These are phyloP conservation scores for Mycogone perniciosa DNA, from an alignment of 2,329 filamentous ascomycete species.

Conservation along the genomic window DNA sequence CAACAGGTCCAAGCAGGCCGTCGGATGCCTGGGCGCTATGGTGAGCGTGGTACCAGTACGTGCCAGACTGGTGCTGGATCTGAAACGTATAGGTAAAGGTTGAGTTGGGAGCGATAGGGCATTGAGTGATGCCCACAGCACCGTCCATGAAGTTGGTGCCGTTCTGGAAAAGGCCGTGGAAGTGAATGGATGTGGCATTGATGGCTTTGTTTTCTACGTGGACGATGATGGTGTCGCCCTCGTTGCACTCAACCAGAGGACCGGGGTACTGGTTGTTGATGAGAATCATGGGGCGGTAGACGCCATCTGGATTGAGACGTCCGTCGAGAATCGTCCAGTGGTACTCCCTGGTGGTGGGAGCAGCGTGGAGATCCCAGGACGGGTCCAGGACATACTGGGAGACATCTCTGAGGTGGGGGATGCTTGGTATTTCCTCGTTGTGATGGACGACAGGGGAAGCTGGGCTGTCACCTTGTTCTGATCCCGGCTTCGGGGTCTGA, in stretches of 20 bases:
- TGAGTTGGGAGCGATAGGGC: slow-evolving; percentile 55
- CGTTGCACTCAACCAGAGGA: slow-evolving; percentile 65
- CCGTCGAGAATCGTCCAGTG: slow-evolving; percentile 55
- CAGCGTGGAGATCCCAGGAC: slow-evolving; percentile 48
- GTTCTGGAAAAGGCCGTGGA: slow-evolving; percentile 73
- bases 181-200: slow-evolving; percentile 65
- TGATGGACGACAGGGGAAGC: slow-evolving; percentile 13
- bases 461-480: not conserved
- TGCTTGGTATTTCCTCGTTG: slow-evolving; percentile 19
- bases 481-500: slow-evolving; percentile 1
- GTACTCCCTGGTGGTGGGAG: slow-evolving; percentile 48
- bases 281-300: slow-evolving; percentile 54
- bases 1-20: slow-evolving; percentile 59
- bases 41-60: slow-evolving; percentile 60
- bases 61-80: slow-evolving; percentile 45
- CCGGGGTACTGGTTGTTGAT: slow-evolving; percentile 73
- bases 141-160: slow-evolving; percentile 72
- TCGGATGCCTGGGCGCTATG: slow-evolving; percentile 59
- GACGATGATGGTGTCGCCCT: slow-evolving; percentile 65
- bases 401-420: slow-evolving; percentile 24
- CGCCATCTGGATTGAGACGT: slow-evolving; percentile 54
- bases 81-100: slow-evolving; percentile 64
- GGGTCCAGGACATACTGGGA: slow-evolving; percentile 52
- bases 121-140: slow-evolving; percentile 60
- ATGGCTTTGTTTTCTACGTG: slow-evolving; percentile 61